phyloP scores from a whole-genome alignment of 805 yeast genomes.

The Candida pseudofarinosa region DNA sequence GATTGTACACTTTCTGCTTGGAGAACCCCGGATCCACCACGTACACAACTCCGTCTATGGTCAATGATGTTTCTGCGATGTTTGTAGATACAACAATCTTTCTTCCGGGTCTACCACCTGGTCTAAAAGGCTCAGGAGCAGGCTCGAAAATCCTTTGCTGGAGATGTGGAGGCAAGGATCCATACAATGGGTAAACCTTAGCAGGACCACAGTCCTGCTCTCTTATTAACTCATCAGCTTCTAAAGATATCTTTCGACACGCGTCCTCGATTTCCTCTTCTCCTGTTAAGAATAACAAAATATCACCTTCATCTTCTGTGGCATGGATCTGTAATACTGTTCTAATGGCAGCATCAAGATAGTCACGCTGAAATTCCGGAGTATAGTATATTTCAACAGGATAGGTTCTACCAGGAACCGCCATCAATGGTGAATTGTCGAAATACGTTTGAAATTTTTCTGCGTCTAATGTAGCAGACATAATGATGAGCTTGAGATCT shows the following conservation, averaged over 20 bases:
- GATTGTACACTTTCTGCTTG: constrained; percentile 94
- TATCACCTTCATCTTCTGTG: constrained; percentile 91
- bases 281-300: constrained; percentile 84
- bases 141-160: constrained; percentile 92
- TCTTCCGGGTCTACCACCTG: constrained; percentile 89
- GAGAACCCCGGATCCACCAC: constrained; percentile 98
- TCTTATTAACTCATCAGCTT: constrained; percentile 82
- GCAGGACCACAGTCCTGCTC: constrained; percentile 90
- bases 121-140: constrained; percentile 71
- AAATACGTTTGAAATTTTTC: constrained; percentile 91
- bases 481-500: constrained; percentile 85
- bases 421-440: constrained; percentile 85
- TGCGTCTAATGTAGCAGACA: constrained; percentile 98
- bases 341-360: constrained; percentile 89
- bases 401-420: constrained; percentile 97
- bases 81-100: constrained; percentile 90
- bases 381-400: constrained; percentile 97
- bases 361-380: constrained; percentile 93
- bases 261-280: constrained; percentile 99
- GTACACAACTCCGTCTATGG: constrained; percentile 95
- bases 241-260: constrained; percentile 79
- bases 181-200: constrained; percentile 88
- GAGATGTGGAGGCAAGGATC: constrained; percentile 93
- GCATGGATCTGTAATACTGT: constrained; percentile 97
- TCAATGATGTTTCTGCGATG: constrained; percentile 95